phyloP scores from a whole-genome alignment of 176 grass and related monocot species.

The Panicum miliaceum region DNA sequence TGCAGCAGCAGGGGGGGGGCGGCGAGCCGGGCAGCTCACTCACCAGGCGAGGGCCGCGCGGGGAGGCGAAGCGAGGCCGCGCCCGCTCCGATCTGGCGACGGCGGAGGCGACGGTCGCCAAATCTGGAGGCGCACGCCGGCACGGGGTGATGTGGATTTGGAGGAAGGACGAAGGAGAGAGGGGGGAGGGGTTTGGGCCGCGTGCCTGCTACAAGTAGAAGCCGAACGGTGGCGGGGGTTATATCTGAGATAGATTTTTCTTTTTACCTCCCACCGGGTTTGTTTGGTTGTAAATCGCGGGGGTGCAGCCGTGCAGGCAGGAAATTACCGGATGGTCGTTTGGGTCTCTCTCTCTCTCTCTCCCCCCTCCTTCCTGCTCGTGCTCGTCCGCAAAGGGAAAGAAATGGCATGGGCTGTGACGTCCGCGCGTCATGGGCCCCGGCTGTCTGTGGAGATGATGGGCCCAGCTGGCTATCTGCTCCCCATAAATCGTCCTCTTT shows the following conservation, averaged over 20 bases:
- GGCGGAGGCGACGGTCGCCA: background rate
- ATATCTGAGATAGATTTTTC: constrained; percentile 28
- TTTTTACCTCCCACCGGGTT: background rate
- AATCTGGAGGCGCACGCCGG: constrained; percentile 41
- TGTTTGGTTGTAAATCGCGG: background rate
- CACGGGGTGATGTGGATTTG: constrained; percentile 16
- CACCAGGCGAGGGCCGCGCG: background rate
- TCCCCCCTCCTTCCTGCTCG: background rate
- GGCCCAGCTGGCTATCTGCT: background rate
- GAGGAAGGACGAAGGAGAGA: background rate
- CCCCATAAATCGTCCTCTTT: background rate
- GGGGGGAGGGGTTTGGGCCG: constrained; percentile 29
- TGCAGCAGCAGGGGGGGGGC: background rate
- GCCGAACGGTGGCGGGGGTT: background rate
- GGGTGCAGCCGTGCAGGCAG: background rate
- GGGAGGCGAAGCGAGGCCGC: background rate
- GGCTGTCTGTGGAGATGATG: background rate
- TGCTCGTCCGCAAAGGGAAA: background rate
- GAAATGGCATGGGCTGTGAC: background rate
- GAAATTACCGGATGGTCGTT: background rate
- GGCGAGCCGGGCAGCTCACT: background rate
- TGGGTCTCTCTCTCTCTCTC: background rate
- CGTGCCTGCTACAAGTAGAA: constrained; percentile 12
- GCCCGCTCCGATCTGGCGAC: constrained; percentile 44
- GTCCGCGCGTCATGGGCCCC: background rate